These are phyloP conservation scores for Cichorium intybus DNA, from an alignment of 140 eudicot species.

Conservation along the genomic window DNA sequence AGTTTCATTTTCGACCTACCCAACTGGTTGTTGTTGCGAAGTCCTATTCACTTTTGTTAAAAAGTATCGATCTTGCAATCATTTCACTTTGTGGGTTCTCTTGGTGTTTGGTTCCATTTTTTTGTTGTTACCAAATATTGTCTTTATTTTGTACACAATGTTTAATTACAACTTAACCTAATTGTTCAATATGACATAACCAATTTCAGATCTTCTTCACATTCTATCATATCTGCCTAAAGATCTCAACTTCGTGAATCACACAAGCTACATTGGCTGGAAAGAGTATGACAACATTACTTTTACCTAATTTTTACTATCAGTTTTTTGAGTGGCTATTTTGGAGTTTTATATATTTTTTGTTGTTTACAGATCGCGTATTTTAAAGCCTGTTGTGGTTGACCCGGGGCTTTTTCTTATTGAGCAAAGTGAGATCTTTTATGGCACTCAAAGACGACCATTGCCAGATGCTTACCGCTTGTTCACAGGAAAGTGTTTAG, in stretches of 20 bases:
- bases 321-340: neutral
- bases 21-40: neutral
- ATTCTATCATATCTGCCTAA: conserved; percentile 80
- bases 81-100: neutral
- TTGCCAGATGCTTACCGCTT: conserved; percentile 83
- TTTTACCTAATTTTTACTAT: conserved; percentile 6
- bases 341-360: conserved; percentile 5
- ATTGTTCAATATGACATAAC: neutral
- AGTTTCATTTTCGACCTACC: neutral
- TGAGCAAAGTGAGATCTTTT: conserved; percentile 62
- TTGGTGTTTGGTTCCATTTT: neutral
- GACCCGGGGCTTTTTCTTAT: conserved; percentile 81
- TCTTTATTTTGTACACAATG: neutral
- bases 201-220: conserved; percentile 77
- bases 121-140: neutral
- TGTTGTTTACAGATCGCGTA: conserved; percentile 50
- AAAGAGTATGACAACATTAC: conserved; percentile 61
- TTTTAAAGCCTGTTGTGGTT: conserved; percentile 79
- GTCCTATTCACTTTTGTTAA: neutral
- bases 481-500: conserved; percentile 63
- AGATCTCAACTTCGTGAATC: conserved; percentile 91
- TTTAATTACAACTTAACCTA: neutral
- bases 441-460: conserved; percentile 74
- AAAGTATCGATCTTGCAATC: neutral
- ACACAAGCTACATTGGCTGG: conserved; percentile 98